phyloP scores from a whole-genome alignment of 305 asterid genomes.

The Solanum hybrid region DNA sequence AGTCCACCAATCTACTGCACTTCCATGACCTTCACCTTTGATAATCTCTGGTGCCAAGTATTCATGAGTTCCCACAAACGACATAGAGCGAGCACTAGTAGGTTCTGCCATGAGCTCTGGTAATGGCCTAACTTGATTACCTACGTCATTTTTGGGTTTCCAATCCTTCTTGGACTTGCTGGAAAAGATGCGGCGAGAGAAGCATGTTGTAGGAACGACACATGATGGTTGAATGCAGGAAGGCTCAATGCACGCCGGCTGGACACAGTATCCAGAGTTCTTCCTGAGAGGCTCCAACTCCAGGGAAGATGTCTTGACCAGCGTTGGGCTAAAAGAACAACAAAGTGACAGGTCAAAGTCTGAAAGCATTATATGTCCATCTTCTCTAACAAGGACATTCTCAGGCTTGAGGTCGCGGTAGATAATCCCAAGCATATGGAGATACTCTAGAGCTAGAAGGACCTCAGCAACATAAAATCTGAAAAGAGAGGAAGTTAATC shows the following conservation, averaged over 20 bases:
- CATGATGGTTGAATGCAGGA: constrained; percentile 64
- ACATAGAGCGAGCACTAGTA: constrained; percentile 72
- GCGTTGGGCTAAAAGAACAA: constrained; percentile 67
- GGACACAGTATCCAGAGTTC: constrained; percentile 40
- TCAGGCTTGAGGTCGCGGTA: constrained; percentile 85
- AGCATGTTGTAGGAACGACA: constrained; percentile 58
- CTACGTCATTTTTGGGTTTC: constrained; percentile 43
- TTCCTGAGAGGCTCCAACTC: constrained; percentile 36
- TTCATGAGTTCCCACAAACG: constrained; percentile 79
- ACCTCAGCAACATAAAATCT: constrained; percentile 79
- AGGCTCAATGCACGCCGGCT: constrained; percentile 62
- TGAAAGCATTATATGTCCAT: constrained; percentile 81
- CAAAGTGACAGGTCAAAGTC: constrained; percentile 85
- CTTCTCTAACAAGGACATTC: constrained; percentile 74
- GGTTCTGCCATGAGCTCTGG: constrained; percentile 83
- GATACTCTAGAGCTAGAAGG: constrained; percentile 64
- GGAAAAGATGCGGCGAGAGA: constrained; percentile 51
- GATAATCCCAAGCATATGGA: constrained; percentile 79
- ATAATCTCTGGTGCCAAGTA: constrained; percentile 74
- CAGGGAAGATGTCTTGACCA: constrained; percentile 46
- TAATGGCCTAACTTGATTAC: constrained; percentile 55
- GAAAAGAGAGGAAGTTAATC: constrained; percentile 13
- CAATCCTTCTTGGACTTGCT: constrained; percentile 49
- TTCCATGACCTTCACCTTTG: constrained; percentile 88
- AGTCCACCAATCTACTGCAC: constrained; percentile 91